Evolutionary conservation across 2,329 filamentous ascomycete genomes (phyloP), one percentile per base, ranked within the genome.

Genomic region (Byssochlamys sp.): DNA sequence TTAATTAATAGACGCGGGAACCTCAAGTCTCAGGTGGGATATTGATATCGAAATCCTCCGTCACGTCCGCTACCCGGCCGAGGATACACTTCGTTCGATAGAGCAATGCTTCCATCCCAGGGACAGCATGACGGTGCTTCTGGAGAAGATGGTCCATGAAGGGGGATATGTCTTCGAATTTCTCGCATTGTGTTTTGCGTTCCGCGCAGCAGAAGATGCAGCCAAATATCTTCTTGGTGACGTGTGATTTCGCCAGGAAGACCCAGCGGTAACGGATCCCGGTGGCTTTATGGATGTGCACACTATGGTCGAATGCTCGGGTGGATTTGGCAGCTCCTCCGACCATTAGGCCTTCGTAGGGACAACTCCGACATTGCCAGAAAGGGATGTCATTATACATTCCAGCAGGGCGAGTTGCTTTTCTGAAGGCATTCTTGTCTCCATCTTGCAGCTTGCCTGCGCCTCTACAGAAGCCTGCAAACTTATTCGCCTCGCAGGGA

Each of bases 21-120:
- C 9, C 1, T 45, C 39, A 45, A 19, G 39, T 24, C 39, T 45
- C 39, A 19, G 73, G 72, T 53, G 68, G 70, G 49, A 80, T 69
- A 62, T 79, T 79, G 52, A 80, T 70, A 65, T 80, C 78, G 64
- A 78, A 80, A 33, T 75, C 71, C 61, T 79, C 77, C 11, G 65
- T 62, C 14, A 69, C 65, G 0, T 60, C 61, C 7, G 76, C 76
- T 25, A 74, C 59, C 39, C 72, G 64, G 27, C 75, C 75, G 25
- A 73, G 63, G 39, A 80, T 70, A 62, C 74, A 77, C n/a, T 70
- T 70, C n/a, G 75, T 74, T 54, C 72, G 67, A 56, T 75, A 71
- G 55, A 73, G 59, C 57, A 77, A 64, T 39, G 74, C 71, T 19
- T 73, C 58, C 52, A 64, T 54, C 27, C 65, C 6, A 74, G 70